These are phyloP conservation scores for Globisporangium ultimum DNA, from an alignment of 352 stramenopile species.

Conservation along the genomic window DNA sequence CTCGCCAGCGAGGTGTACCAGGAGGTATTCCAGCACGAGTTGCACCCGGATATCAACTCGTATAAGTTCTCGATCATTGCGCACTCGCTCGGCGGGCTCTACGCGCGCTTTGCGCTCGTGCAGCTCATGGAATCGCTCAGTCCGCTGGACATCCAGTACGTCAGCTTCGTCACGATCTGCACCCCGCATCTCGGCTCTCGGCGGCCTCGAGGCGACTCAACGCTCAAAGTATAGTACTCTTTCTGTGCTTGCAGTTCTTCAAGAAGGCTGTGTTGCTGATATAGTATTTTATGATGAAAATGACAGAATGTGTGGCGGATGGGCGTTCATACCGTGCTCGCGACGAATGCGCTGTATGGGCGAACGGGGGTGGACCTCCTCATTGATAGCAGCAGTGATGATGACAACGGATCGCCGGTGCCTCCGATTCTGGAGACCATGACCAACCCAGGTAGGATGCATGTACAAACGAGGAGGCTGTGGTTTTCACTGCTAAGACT, in stretches of 20 bases:
- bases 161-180: constrained; percentile 79
- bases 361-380: constrained; percentile 75
- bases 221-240: constrained; percentile 44
- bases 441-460: constrained; percentile 36
- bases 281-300: background rate
- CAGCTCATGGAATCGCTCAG: constrained; percentile 49
- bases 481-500: background rate
- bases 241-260: background rate
- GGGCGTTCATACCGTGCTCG: constrained; percentile 68
- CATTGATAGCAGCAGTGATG: constrained; percentile 29
- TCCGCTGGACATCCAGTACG: constrained; percentile 61
- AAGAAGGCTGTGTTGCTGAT: no score
- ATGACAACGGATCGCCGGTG: constrained; percentile 10
- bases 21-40: constrained; percentile 53
- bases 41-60: constrained; percentile 35
- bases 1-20: constrained; percentile 67
- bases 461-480: no score
- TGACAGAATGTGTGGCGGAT: constrained; percentile 65
- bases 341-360: constrained; percentile 61
- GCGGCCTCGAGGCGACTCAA: constrained; percentile 52
- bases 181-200: constrained; percentile 76
- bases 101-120: constrained; percentile 63
- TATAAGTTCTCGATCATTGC: constrained; percentile 72
- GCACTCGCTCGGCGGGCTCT: constrained; percentile 77
- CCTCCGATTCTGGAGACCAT: constrained; percentile 58